Evolutionary conservation across 441 rosid species (phyloP), one percentile per base, ranked within the genome.

Genomic region (Croton setiger): DNA sequence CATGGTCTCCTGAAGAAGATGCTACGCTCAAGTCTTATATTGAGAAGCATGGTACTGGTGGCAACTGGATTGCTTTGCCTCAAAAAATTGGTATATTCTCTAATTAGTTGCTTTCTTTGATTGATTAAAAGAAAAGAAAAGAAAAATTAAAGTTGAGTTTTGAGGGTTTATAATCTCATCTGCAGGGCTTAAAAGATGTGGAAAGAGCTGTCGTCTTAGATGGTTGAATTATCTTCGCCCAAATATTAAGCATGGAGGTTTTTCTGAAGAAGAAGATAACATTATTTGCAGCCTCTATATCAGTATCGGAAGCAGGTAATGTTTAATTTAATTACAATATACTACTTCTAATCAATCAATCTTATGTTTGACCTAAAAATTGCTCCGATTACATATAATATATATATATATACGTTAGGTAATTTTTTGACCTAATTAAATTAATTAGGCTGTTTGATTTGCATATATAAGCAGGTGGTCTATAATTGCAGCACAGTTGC

Each of bases 1-100:
- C 90, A 0, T 88, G 93, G 93, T 88, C 93, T 23, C 93, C 90
- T 5, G 90, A 86, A 65, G 93, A 88, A 83, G 93, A 88, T 55
- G 84, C 85, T 23, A 75, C 80, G 74, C 90, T 88, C 70, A 86
- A 75, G 66, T 69, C 76, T 68, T 86, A 78, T 39, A 64, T 88
- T 21, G 77, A 86, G 43, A 59, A 76, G 53, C 81, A 86, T 65
- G 92, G 92, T 75, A 84, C 85, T 51, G 88, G 83, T 27, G 86
- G 87, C 33, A 88, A 88, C 78, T 88, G 93, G 93, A 86, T 86
- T 63, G 82, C 93, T 72, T 73, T 88, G 70, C 93, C 93, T 39
- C 82, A 78, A 69, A 88, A 88, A 82, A 88, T 88, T 51, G 90
- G 93, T 86, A 67, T 21, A 13, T 31, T 13, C 57, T 5, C 52